These are phyloP conservation scores for Bacterosira constricta DNA, from an alignment of 108 stramenopile genomes.

Conservation along the genomic window DNA sequence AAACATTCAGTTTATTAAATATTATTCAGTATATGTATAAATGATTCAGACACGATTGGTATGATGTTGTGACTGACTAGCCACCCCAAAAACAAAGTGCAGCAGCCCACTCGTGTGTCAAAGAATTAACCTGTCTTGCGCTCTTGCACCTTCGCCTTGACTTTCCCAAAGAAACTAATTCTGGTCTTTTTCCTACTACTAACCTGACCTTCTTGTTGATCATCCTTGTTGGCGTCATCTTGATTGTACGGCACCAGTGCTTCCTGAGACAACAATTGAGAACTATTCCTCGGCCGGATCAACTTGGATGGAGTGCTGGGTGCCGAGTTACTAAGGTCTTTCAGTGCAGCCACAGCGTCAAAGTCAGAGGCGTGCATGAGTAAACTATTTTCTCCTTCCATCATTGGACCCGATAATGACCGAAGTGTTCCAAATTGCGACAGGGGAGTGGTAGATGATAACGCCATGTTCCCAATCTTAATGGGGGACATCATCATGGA, in stretches of 20 bases:
- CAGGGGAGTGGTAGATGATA: conserved; percentile 33
- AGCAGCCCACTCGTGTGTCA: too few relatives aligned
- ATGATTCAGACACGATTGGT: too few relatives aligned
- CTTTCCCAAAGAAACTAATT: conserved; percentile 7
- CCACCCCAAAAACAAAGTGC: neutral
- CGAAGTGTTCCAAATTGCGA: conserved; percentile 25
- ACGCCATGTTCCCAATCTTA: conserved; percentile 6
- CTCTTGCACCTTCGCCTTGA: conserved; percentile 1
- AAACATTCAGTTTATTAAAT: neutral
- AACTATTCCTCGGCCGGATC: neutral
- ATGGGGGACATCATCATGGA: conserved; percentile 10
- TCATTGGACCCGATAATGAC: conserved; percentile 35
- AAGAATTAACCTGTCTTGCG: neutral
- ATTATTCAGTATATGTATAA: too few relatives aligned
- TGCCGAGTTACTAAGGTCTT: conserved; percentile 47
- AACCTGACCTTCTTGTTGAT: neutral
- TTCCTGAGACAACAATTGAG: neutral
- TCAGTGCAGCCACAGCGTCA: conserved; percentile 41
- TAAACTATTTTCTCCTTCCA: conserved; percentile 43
- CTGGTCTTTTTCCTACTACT: too few relatives aligned
- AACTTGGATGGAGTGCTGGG: conserved; percentile 38
- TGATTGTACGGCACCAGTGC: neutral
- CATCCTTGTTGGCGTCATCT: neutral
- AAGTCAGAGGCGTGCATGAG: conserved; percentile 40
- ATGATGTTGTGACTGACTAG: too few relatives aligned